phyloP scores from a whole-genome alignment of 2,329 filamentous ascomycete species.

The Grosmannia huntii region DNA sequence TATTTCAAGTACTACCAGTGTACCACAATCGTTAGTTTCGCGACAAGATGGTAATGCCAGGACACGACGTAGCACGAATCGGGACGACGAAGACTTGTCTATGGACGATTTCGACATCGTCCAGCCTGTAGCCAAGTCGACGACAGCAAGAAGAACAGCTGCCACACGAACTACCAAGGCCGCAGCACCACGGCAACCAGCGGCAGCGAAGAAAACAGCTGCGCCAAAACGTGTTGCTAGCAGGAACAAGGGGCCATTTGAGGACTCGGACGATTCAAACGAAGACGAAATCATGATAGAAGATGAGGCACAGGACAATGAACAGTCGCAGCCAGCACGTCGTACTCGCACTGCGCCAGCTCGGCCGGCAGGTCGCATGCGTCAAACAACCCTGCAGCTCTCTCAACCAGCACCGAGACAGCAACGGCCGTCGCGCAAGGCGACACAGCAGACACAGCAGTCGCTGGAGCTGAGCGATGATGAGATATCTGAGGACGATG shows the following conservation, averaged over 20 bases:
- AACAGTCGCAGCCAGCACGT: slow-evolving; percentile 22
- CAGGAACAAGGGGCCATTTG: slow-evolving; percentile 28
- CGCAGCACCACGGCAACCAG: slow-evolving; percentile 19
- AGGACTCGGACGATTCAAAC: slow-evolving; percentile 25
- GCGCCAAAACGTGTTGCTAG: slow-evolving; percentile 29
- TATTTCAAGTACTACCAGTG: slow-evolving; percentile 20
- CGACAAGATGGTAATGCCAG: slow-evolving; percentile 4
- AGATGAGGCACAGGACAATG: slow-evolving; percentile 27
- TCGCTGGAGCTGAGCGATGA: slow-evolving; percentile 11
- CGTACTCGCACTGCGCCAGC: slow-evolving; percentile 2
- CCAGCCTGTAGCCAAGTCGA: slow-evolving; percentile 20
- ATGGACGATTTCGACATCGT: slow-evolving; percentile 41
- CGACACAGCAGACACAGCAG: not conserved
- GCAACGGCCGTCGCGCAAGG: not conserved
- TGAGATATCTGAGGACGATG: slow-evolving; percentile 13
- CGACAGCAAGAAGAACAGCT: slow-evolving; percentile 10
- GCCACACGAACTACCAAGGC: slow-evolving; percentile 23
- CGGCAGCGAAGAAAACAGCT: slow-evolving; percentile 21
- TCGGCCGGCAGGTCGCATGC: not conserved
- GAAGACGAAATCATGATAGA: slow-evolving; percentile 40
- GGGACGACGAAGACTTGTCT: slow-evolving; percentile 36
- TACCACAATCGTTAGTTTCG: not conserved
- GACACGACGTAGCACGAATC: slow-evolving; percentile 8
- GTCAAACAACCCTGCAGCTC: slow-evolving; percentile 10
- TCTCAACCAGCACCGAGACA: slow-evolving; percentile 4